Percentiles rank a stretch among this genome's conserved stretches.
These are phyloP conservation scores for Eudorina sp. DNA, from an alignment of 139 green algal species.

Conservation along the genomic window DNA sequence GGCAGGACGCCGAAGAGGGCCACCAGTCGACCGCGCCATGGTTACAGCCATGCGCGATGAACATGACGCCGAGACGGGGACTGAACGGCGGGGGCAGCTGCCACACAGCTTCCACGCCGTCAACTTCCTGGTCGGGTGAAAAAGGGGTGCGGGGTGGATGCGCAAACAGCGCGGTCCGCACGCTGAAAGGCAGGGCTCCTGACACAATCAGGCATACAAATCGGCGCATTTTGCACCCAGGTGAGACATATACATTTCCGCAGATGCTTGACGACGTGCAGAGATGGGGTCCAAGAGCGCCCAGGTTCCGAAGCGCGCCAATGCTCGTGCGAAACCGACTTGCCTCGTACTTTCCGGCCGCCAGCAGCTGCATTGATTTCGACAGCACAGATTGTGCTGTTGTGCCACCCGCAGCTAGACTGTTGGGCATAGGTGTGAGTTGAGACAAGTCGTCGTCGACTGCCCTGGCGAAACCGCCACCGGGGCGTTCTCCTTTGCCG, in stretches of 20 bases:
- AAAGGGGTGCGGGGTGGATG: too few species aligned
- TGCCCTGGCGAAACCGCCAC: background rate
- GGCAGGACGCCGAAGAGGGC: constrained; percentile 55
- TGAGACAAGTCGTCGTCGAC: background rate
- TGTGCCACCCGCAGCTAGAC: background rate
- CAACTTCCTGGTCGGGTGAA: constrained; percentile 22
- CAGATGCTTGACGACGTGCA: background rate
- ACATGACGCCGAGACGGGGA: constrained; percentile 56
- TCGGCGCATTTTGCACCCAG: too few species aligned
- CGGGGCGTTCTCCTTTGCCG: background rate
- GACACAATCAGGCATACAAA: background rate
- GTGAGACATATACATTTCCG: too few species aligned
- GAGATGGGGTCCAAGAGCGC: background rate
- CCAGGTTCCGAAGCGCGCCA: background rate
- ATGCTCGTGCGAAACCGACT: background rate
- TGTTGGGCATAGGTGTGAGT: background rate
- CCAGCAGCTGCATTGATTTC: background rate
- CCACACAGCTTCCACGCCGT: constrained; percentile 59
- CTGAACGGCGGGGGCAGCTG: constrained; percentile 36
- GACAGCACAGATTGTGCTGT: background rate
- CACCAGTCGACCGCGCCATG: constrained; percentile 75
- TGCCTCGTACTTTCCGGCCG: constrained; percentile 19
- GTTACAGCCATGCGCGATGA: constrained; percentile 75
- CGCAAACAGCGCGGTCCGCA: background rate
- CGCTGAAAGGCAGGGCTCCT: background rate